phyloP scores from a whole-genome alignment of 306 rosid genomes.

The Vigna hirtella region DNA sequence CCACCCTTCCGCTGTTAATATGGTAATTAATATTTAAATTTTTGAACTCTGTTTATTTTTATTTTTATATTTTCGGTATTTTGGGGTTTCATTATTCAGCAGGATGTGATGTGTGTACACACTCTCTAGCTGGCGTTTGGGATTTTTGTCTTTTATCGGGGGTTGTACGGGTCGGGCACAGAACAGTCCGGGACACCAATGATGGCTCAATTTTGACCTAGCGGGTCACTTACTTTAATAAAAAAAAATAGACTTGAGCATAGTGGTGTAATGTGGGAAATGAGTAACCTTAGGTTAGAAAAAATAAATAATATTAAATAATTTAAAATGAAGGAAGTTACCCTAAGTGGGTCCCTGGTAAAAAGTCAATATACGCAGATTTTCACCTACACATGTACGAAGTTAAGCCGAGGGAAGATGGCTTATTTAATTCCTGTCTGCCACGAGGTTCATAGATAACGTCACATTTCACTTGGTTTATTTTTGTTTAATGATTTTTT shows the following conservation, averaged over 20 bases:
- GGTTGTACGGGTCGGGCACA: slow-evolving; percentile 23
- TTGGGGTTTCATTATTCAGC: not conserved
- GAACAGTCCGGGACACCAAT: slow-evolving; percentile 1
- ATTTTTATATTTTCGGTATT: not conserved
- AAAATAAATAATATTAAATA: not conserved
- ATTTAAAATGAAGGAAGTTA: not conserved
- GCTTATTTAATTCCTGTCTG: slow-evolving; percentile 37
- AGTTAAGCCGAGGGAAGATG: slow-evolving; percentile 35
- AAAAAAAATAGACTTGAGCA: not conserved
- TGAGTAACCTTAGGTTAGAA: no score
- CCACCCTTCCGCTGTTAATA: slow-evolving; percentile 58
- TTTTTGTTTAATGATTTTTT: no score
- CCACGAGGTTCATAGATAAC: slow-evolving; percentile 37
- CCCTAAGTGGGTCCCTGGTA: slow-evolving; percentile 52
- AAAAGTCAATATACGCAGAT: slow-evolving; percentile 65
- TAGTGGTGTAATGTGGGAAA: no score
- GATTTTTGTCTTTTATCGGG: slow-evolving; percentile 8
- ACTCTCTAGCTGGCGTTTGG: slow-evolving; percentile 12
- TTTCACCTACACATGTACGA: slow-evolving; percentile 56
- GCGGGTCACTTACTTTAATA: slow-evolving; percentile 31
- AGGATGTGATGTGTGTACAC: slow-evolving; percentile 15
- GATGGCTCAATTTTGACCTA: slow-evolving; percentile 60
- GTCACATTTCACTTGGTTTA: slow-evolving; percentile 35
- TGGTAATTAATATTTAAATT: slow-evolving; percentile 53
- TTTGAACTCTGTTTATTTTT: not conserved